A percentile compares a stretch with the other conserved stretches of the same genome.
phyloP scores from a whole-genome alignment of 2,329 filamentous ascomycete genomes.

The Aspergillus tamarii region DNA sequence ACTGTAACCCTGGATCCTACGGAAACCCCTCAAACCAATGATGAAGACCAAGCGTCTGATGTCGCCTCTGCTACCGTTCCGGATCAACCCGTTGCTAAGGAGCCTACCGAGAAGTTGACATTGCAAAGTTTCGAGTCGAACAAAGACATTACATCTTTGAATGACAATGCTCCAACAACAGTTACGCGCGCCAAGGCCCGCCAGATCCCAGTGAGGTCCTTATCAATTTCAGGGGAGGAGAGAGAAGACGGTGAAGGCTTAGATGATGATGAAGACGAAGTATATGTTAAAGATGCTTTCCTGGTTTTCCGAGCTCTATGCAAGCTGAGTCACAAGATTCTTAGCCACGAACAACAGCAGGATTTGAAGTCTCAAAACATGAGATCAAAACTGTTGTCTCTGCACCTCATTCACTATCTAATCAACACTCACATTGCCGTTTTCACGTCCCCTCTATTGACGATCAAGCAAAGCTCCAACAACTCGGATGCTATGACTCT shows the following conservation, averaged over 20 bases:
- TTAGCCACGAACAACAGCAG: slow-evolving; percentile 87
- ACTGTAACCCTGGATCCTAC: slow-evolving; percentile 41
- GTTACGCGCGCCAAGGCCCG: slow-evolving; percentile 61
- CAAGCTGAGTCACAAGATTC: slow-evolving; percentile 90
- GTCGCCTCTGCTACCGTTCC: slow-evolving; percentile 36
- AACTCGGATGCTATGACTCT: slow-evolving; percentile 84
- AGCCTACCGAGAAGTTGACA: slow-evolving; percentile 62
- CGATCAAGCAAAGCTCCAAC: slow-evolving; percentile 86
- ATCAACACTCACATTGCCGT: slow-evolving; percentile 91
- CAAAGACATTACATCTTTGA: slow-evolving; percentile 68
- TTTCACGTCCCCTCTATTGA: slow-evolving; percentile 89
- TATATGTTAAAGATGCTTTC: slow-evolving; percentile 96
- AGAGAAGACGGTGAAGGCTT: slow-evolving; percentile 42
- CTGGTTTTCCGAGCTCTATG: slow-evolving; percentile 97
- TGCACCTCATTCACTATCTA: slow-evolving; percentile 93
- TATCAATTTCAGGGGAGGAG: slow-evolving; percentile 40
- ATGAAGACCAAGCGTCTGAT: slow-evolving; percentile 51
- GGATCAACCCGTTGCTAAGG: slow-evolving; percentile 56
- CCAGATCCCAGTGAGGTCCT: slow-evolving; percentile 50
- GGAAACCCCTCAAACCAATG: slow-evolving; percentile 50
- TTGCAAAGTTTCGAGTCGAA: slow-evolving; percentile 70
- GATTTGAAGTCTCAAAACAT: slow-evolving; percentile 93
- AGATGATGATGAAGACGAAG: slow-evolving; percentile 81
- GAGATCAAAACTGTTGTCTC: slow-evolving; percentile 92
- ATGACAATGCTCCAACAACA: slow-evolving; percentile 69